These are phyloP conservation scores for Globisporangium splendens DNA, from an alignment of 352 stramenopile species.

Conservation along the genomic window DNA sequence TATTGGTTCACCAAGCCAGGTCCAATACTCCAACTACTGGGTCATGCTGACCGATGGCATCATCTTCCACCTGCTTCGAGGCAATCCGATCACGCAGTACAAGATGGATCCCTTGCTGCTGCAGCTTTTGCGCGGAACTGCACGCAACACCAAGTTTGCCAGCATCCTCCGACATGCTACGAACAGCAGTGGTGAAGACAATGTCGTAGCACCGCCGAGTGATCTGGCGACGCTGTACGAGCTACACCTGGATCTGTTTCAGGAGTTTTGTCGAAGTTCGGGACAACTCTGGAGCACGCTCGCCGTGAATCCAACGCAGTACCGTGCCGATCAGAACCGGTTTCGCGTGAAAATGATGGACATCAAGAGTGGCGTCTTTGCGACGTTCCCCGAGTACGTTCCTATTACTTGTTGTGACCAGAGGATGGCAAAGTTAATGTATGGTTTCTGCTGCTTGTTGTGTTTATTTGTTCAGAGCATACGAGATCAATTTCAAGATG, in stretches of 20 bases:
- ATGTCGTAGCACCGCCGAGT: not conserved
- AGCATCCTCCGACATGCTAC: constrained; percentile 17
- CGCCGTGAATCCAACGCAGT: constrained; percentile 3
- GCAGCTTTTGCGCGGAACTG: constrained; percentile 38
- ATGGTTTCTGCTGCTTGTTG: not conserved
- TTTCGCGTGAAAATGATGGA: constrained; percentile 64
- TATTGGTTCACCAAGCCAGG: not conserved
- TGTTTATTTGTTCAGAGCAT: constrained; percentile 35
- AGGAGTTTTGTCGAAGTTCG: constrained; percentile 49
- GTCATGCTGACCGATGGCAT: constrained; percentile 65
- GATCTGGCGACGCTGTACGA: constrained; percentile 38
- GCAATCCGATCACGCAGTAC: constrained; percentile 35
- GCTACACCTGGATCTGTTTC: constrained; percentile 69
- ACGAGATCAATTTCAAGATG: constrained; percentile 64
- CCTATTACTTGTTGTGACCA: not conserved
- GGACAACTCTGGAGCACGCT: constrained; percentile 36
- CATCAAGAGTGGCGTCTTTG: constrained; percentile 52
- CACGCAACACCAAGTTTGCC: constrained; percentile 36
- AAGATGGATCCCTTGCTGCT: constrained; percentile 53
- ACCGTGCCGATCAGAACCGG: constrained; percentile 28
- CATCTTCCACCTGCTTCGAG: constrained; percentile 46
- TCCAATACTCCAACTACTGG: constrained; percentile 65
- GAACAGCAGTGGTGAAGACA: constrained; percentile 3
- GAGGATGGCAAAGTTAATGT: not conserved
- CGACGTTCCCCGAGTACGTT: constrained; percentile 64